Evolutionary conservation across 192 early-diverging fungal genomes (phyloP).

Genomic region (Linnemannia hyalina): DNA sequence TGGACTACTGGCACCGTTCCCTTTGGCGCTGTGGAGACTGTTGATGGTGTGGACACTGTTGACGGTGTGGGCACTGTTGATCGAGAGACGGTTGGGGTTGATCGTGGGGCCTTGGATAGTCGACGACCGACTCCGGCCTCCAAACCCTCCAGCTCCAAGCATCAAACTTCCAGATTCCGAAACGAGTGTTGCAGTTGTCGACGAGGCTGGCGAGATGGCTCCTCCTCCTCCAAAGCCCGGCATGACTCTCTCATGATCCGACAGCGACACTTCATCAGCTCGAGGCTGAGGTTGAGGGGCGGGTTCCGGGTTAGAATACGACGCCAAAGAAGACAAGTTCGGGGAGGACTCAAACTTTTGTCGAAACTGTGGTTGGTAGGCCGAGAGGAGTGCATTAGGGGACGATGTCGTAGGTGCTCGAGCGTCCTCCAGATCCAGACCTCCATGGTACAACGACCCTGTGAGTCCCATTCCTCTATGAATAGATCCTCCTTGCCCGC

Average conservation of each 20-base stretch:
- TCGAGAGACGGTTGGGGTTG: not conserved
- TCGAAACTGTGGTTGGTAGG: slow-evolving; percentile 15
- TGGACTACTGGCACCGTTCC: not conserved
- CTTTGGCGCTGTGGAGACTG: not conserved
- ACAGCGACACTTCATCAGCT: not conserved
- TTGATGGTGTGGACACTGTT: not conserved
- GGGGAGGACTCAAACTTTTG: slow-evolving; percentile 47
- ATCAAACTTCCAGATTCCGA: not conserved
- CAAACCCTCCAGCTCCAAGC: not conserved
- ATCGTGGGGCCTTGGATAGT: not conserved
- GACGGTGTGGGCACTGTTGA: not conserved
- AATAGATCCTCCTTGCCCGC: not conserved
- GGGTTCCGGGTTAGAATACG: not conserved
- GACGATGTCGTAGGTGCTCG: not conserved
- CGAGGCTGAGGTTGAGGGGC: not conserved
- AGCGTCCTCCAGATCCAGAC: not conserved
- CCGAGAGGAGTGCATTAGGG: not conserved
- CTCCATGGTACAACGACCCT: slow-evolving; percentile 1
- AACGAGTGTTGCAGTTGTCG: not conserved
- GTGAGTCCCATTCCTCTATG: not conserved
- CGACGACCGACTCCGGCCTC: not conserved
- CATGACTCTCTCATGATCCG: not conserved
- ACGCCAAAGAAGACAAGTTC: slow-evolving; percentile 18
- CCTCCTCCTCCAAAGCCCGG: not conserved
- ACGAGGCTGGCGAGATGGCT: not conserved